Evolutionary conservation across 2,329 filamentous ascomycete genomes (phyloP), one percentile per base, ranked within the genome.

Genomic region (Diaporthe sp.): DNA sequence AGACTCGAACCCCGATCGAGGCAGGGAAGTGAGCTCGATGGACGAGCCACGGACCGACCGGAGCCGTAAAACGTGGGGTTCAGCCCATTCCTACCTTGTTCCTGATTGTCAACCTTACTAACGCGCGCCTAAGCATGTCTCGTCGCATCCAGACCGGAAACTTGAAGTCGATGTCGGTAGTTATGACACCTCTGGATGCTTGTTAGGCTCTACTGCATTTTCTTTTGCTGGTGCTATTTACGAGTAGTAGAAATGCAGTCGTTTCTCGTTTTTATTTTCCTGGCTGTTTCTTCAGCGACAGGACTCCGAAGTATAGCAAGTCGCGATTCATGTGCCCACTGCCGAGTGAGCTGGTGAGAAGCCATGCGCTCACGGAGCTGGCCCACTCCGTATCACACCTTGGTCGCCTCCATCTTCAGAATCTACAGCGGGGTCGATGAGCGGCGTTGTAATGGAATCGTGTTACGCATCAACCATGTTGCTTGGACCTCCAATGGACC

Each of bases 1-100:
- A 12, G 58, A 42, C 34, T 7, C 17, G 22, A 37, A 51, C 9
- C 2, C 28, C 15, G 25, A n/a, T 12, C 20, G 31, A 44, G 63
- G 22, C 31, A 39, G 31, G 63, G 63, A 17, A 39, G 10, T 37
- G 12, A 51, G 31, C 42, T 51, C 22, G 44, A 39, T 20, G 37
- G 42, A 34, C 2, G 12, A 25, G 44, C 44, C 28, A 34, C 65
- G 65, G 65, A 39, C 65, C 65, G 65, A 68, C 31, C 65, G 65
- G 65, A 53, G 65, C 65, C 65, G 65, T 28, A 17, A 28, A 53
- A 42, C 47, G 31, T 53, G 65, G 65, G 65, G 63, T 51, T 65
- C 22, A 6, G 12, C 17, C 20, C 22, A 25, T 13, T n/a, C 28
- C 13, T 42, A 47, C 39, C 42, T 4, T 22, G 63, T 68, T 68